Conservation (phyloP, 2,329 filamentous ascomycete genomes). For the Beauveria medogensis region DNA sequence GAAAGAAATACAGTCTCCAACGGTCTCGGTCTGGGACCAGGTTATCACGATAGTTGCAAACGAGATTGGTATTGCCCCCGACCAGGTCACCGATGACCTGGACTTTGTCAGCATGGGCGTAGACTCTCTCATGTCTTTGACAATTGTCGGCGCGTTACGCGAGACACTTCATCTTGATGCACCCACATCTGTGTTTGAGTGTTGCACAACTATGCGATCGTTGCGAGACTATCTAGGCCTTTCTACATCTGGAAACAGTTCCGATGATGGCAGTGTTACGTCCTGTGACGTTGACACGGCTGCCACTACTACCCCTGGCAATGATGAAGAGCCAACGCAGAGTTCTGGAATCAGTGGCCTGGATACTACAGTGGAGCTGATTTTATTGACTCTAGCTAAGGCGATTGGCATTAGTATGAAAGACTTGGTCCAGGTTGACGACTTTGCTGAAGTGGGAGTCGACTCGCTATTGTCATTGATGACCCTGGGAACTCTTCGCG, state of each 20-base stretch:
- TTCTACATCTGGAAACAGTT: too few species aligned
- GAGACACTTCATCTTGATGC: neutral
- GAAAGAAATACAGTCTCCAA: neutral
- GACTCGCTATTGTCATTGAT: constrained; percentile 54
- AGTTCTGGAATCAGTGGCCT: neutral
- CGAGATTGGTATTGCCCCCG: neutral
- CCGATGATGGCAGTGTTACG: too few species aligned
- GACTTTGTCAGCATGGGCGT: neutral
- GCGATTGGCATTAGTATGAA: constrained; percentile 46
- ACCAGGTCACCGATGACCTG: neutral
- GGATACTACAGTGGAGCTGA: constrained; percentile 11
- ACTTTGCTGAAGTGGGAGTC: constrained; percentile 48
- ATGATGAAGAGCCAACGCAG: too few species aligned
- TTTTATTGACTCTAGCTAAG: constrained; percentile 46
- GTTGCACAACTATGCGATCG: too few species aligned
- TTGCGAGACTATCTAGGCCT: too few species aligned
- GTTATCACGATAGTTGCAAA: neutral
- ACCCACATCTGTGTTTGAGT: neutral
- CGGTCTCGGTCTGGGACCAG: neutral
- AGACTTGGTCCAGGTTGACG: constrained; percentile 47
- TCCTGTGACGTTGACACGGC: too few species aligned
- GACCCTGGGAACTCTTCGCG: constrained; percentile 22
- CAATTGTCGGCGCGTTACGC: neutral
- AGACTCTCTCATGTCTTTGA: neutral
- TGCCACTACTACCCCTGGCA: too few species aligned